Evolutionary conservation across 352 stramenopile species (phyloP).

Genomic region (Phytopythium aichiense): DNA sequence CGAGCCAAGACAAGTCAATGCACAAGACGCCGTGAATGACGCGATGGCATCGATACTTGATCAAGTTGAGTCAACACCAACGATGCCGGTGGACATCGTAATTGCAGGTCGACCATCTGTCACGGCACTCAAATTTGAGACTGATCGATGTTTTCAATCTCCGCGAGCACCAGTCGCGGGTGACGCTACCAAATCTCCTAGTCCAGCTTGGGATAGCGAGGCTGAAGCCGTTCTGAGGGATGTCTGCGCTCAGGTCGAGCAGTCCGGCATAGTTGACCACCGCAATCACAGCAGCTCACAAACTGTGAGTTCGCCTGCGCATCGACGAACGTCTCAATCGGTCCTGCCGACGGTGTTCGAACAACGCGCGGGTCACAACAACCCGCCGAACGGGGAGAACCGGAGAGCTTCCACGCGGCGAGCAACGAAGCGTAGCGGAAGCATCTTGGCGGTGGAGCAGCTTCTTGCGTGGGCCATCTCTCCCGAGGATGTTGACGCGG

Average conservation of each 20-base stretch:
- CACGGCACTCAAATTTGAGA: background rate
- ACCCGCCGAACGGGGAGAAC: background rate
- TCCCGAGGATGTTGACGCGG: slow-evolving; percentile 11
- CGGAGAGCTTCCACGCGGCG: background rate
- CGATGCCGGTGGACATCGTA: background rate
- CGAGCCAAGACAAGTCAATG: background rate
- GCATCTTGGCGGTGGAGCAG: slow-evolving; percentile 3
- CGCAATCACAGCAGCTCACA: background rate
- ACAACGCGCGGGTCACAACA: background rate
- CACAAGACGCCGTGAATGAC: background rate
- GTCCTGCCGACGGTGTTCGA: background rate
- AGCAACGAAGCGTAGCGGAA: slow-evolving; percentile 1
- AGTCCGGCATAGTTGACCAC: background rate
- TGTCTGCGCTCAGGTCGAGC: background rate
- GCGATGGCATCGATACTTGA: background rate
- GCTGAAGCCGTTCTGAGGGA: background rate
- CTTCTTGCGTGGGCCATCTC: slow-evolving; percentile 4
- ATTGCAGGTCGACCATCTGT: background rate
- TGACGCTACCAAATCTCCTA: background rate
- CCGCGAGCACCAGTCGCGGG: background rate
- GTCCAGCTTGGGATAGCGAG: background rate
- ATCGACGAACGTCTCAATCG: background rate
- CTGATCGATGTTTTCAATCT: background rate
- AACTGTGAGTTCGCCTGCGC: background rate
- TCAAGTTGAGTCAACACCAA: background rate